Evolutionary conservation across 2,329 filamentous ascomycete species (phyloP), one percentile per base, ranked within the genome.

Genomic region (Venturia oleaginea): DNA sequence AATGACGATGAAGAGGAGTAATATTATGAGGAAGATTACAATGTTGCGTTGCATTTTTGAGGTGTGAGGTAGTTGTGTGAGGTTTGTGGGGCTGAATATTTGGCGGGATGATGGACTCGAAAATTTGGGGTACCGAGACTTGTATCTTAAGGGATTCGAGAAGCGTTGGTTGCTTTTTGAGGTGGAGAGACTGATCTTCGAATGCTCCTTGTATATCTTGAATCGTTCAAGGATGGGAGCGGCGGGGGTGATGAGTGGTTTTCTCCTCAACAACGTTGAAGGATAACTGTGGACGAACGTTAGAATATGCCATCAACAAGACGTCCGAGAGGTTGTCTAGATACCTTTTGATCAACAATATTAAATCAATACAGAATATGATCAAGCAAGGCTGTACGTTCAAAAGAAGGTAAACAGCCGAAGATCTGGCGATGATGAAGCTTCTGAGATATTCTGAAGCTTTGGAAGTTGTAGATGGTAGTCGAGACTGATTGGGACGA

Each of bases 11-110:
- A 81, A 80, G 70, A 81, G 79, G 72, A 81, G 76, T 69, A 81
- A 75, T 72, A 81, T 77, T 72, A 81, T 81, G 69, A 80, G 73
- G 72, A 79, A 79, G 74, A 81, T 79, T 74, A 79, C 78, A 68
- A 81, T 73, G 73, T 81, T 81, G 73, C 78, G 78, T 72, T 79
- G 73, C 79, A 81, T 81, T 57, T 61, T 77, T 67, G 66, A 59
- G 65, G 63, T 37, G 64, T 57, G 66, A 24, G 64, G 64, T 34
- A 11, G 27, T 17, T 43, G 32, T 63, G 37, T 30, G 22, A 32
- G 27, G 48, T 17, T 4, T 46, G 24, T n/a, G 3, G 19, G 48
- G 27, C 15, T 32, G 48, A 13, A 55, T 1, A 24, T 32, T 32
- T 34, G 51, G 11, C 27, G 17, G 51, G 19, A 55, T n/a, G n/a